phyloP scores from a whole-genome alignment of 129 eudicot genomes.

The Ambrosia artemisiifolia region DNA sequence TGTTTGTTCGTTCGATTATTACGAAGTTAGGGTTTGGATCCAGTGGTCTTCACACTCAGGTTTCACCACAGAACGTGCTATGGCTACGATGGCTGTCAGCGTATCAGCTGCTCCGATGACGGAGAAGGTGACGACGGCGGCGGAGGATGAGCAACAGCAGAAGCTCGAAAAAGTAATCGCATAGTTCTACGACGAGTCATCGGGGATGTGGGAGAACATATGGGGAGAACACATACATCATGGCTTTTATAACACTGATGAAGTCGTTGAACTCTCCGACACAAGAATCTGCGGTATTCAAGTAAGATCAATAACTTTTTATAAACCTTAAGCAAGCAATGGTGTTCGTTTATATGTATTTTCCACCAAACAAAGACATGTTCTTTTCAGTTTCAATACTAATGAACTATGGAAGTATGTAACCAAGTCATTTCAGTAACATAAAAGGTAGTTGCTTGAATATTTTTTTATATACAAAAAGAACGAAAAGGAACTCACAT shows the following conservation, averaged over 20 bases:
- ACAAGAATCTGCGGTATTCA: slow-evolving; percentile 34
- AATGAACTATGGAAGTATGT: neutral
- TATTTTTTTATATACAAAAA: neutral
- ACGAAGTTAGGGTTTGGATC: too few species aligned
- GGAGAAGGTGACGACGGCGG: too few species aligned
- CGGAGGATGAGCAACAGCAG: neutral
- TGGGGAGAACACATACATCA: slow-evolving; percentile 99
- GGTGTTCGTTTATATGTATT: neutral
- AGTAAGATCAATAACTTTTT: neutral
- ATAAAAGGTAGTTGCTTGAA: neutral
- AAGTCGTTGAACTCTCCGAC: slow-evolving; percentile 49
- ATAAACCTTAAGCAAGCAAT: slow-evolving; percentile 1
- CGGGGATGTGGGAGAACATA: slow-evolving; percentile 91
- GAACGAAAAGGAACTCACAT: slow-evolving; percentile 35
- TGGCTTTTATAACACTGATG: slow-evolving; percentile 53
- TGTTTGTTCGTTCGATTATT: too few species aligned
- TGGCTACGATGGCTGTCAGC: slow-evolving; percentile 11
- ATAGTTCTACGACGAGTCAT: slow-evolving; percentile 81
- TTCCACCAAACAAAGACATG: neutral
- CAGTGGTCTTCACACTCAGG: too few species aligned
- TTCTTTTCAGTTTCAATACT: neutral
- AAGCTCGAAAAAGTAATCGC: slow-evolving; percentile 59
- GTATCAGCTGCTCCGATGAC: slow-evolving; percentile 2
- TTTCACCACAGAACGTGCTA: too few species aligned
- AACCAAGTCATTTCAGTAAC: neutral